A percentile compares a stretch with the other conserved stretches of the same genome.
Conservation (phyloP, 2,329 filamentous ascomycete genomes). For the Cyphellophora europaea region DNA sequence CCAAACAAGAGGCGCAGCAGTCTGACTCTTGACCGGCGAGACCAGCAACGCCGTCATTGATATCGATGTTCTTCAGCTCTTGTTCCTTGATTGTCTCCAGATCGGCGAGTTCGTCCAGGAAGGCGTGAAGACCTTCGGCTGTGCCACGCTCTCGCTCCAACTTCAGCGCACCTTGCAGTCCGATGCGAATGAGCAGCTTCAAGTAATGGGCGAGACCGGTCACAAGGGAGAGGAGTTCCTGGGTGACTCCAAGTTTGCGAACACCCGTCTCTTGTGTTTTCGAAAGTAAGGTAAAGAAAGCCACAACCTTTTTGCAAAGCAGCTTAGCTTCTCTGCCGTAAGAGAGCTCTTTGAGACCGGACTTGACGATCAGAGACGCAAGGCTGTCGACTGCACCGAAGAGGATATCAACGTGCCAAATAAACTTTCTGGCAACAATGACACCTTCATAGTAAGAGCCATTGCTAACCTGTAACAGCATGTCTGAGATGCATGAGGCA, state of each 20-base stretch:
- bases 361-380: constrained; percentile 59
- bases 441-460: constrained; percentile 93
- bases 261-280: constrained; percentile 90
- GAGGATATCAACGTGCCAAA: constrained; percentile 86
- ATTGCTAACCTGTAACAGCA: constrained; percentile 97
- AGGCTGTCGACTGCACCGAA: constrained; percentile 83
- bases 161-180: constrained; percentile 83
- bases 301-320: constrained; percentile 98
- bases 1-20: constrained; percentile 70
- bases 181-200: constrained; percentile 94
- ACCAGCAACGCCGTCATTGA: constrained; percentile 54
- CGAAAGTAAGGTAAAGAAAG: constrained; percentile 89
- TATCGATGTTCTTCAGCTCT: constrained; percentile 55
- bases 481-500: constrained; percentile 95
- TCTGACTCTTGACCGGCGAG: constrained; percentile 72
- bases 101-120: constrained; percentile 73
- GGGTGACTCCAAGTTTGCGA: constrained; percentile 86
- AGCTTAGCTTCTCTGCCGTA: constrained; percentile 96
- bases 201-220: constrained; percentile 95
- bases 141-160: constrained; percentile 75
- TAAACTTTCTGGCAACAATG: constrained; percentile 89
- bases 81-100: constrained; percentile 69
- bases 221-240: constrained; percentile 94
- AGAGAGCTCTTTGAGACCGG: constrained; percentile 73
- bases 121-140: constrained; percentile 66